phyloP scores from a whole-genome alignment of 768 basidiomycete species.

The Agrocybe pediades region DNA sequence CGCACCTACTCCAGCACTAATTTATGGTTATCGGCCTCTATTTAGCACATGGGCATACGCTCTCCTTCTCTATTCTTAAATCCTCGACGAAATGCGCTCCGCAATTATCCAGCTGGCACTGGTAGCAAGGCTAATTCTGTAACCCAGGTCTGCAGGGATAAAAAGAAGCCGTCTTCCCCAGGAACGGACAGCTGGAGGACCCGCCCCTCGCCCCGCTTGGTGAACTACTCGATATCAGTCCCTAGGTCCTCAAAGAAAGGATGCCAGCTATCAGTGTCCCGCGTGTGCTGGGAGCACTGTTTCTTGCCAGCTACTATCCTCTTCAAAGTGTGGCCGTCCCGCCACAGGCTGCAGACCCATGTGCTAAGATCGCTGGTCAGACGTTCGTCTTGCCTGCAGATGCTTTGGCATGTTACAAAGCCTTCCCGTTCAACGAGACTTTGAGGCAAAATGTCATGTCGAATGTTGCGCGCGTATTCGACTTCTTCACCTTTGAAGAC shows the following conservation, averaged over 20 bases:
- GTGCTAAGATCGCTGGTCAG: conserved; percentile 40
- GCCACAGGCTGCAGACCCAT: conserved; percentile 35
- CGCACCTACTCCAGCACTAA: background rate
- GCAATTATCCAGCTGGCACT: background rate
- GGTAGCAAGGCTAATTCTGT: background rate
- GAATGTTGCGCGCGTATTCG: conserved; percentile 46
- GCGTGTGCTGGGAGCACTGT: background rate
- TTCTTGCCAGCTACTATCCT: background rate
- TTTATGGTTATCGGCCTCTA: background rate
- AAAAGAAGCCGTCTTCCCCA: background rate
- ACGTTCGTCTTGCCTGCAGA: conserved; percentile 51
- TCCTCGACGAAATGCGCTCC: background rate
- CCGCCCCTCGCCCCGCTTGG: background rate
- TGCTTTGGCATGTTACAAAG: conserved; percentile 58
- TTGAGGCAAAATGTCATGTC: conserved; percentile 53
- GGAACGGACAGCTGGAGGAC: background rate
- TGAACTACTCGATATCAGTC: no score
- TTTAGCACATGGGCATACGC: background rate
- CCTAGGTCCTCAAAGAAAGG: no score
- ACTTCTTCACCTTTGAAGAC: conserved; percentile 57
- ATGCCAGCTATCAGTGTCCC: background rate
- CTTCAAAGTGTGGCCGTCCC: conserved; percentile 16
- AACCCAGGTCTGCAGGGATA: background rate
- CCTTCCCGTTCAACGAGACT: conserved; percentile 60
- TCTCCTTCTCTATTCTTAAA: background rate